Evolutionary conservation across 225 moss, liverwort and hornwort genomes (phyloP).

Genomic region (Pleurozium schreberi): DNA sequence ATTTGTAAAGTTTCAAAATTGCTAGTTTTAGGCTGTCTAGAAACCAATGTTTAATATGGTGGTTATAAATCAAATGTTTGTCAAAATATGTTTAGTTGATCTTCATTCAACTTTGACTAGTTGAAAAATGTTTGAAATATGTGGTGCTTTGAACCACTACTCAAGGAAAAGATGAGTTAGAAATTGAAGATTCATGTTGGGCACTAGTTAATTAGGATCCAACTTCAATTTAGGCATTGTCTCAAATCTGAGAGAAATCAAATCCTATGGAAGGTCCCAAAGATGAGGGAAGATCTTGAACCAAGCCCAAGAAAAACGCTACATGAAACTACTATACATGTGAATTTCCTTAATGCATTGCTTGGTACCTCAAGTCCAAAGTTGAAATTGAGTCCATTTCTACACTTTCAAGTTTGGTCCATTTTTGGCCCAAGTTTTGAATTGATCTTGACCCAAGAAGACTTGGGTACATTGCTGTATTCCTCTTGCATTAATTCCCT

Average conservation of each 20-base stretch:
- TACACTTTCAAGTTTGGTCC: too few relatives aligned
- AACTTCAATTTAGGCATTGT: neutral
- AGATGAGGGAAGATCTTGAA: neutral
- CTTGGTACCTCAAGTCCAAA: neutral
- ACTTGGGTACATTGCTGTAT: neutral
- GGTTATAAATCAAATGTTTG: neutral
- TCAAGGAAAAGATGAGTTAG: neutral
- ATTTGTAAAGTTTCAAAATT: neutral
- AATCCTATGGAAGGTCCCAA: too few relatives aligned
- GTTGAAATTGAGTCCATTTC: neutral
- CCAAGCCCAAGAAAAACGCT: neutral
- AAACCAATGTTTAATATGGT: neutral
- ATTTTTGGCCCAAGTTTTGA: too few relatives aligned
- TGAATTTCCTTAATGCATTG: neutral
- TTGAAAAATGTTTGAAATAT: neutral
- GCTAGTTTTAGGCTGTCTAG: too few relatives aligned
- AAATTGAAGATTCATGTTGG: too few relatives aligned
- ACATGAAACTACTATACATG: too few relatives aligned
- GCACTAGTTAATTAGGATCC: neutral
- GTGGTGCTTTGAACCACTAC: too few relatives aligned
- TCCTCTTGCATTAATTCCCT: neutral
- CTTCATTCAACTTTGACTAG: neutral
- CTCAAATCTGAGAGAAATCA: neutral
- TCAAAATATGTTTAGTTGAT: neutral
- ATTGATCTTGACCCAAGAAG: neutral